phyloP scores from a whole-genome alignment of 2,329 filamentous ascomycete species.

The Fusarium sp. region DNA sequence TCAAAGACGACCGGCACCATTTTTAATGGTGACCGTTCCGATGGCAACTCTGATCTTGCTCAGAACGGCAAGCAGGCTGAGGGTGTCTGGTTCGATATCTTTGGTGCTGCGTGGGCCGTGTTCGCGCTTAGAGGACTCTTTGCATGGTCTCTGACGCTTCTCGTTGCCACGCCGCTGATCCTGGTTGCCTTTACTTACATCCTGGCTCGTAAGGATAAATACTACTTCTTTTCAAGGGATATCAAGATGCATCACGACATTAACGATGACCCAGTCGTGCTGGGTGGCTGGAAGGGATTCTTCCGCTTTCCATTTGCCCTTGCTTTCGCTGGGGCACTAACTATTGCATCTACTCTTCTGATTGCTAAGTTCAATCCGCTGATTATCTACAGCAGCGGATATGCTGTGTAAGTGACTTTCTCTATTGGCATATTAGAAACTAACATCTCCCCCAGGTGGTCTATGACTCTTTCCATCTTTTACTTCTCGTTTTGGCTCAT shows the following conservation, averaged over 20 bases:
- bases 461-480: conserved; percentile 85
- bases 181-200: conserved; percentile 75
- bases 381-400: conserved; percentile 90
- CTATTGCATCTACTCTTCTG: conserved; percentile 77
- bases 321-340: conserved; percentile 71
- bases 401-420: conserved; percentile 67
- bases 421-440: not conserved
- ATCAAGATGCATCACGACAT: conserved; percentile 65
- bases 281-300: conserved; percentile 83
- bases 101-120: conserved; percentile 80
- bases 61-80: conserved; percentile 72
- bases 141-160: conserved; percentile 83
- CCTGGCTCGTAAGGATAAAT: conserved; percentile 78
- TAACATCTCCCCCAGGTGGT: conserved; percentile 64
- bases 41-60: conserved; percentile 67
- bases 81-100: conserved; percentile 94
- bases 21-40: conserved; percentile 69
- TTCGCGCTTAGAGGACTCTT: conserved; percentile 86
- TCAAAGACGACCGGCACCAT: conserved; percentile 72
- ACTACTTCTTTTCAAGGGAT: conserved; percentile 82
- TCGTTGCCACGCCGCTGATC: conserved; percentile 80
- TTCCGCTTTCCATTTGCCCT: conserved; percentile 85
- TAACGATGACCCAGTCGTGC: conserved; percentile 66
- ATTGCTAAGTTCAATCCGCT: conserved; percentile 86
- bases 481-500: conserved; percentile 85